phyloP scores from a whole-genome alignment of 352 stramenopile genomes.

The Plasmopara halstedii region DNA sequence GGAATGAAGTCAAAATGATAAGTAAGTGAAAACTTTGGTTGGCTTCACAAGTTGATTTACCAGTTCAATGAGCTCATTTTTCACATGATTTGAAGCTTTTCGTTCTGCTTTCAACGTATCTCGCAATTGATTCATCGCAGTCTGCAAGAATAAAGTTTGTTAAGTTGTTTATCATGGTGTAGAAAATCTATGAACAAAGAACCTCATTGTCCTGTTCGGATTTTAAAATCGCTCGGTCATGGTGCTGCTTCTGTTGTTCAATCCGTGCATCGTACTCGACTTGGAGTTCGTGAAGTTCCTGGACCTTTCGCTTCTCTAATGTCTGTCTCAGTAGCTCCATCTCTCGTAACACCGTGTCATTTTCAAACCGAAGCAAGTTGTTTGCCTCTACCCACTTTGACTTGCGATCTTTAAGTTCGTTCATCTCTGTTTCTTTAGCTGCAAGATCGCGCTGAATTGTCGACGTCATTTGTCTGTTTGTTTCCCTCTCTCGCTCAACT shows the following conservation, averaged over 20 bases:
- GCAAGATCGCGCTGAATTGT: constrained; percentile 19
- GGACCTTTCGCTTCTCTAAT: constrained; percentile 41
- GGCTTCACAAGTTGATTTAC: constrained; percentile 10
- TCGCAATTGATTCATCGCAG: constrained; percentile 28
- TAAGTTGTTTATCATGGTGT: neutral
- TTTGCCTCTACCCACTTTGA: constrained; percentile 38
- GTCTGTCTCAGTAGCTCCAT: constrained; percentile 47
- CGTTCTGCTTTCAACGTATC: constrained; percentile 33
- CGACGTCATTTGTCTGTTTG: constrained; percentile 14
- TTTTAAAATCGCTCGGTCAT: constrained; percentile 42
- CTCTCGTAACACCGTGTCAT: constrained; percentile 53
- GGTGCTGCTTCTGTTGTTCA: constrained; percentile 46
- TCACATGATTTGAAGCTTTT: constrained; percentile 22
- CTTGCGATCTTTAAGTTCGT: constrained; percentile 20
- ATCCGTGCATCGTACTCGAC: constrained; percentile 44
- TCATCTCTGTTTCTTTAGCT: constrained; percentile 19
- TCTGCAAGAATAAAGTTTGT: constrained; percentile 10
- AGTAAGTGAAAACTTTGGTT: neutral
- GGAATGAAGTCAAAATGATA: constrained; percentile 2
- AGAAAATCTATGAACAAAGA: neutral
- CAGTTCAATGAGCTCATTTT: constrained; percentile 32
- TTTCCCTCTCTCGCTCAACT: constrained; percentile 29
- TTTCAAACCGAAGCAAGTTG: constrained; percentile 60
- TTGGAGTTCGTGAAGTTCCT: constrained; percentile 42
- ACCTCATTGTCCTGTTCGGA: constrained; percentile 43